Percentiles rank a stretch among this genome's conserved stretches.
Conservation (phyloP, 1,284 basidiomycete genomes). For the Sphagnurus paluster region DNA sequence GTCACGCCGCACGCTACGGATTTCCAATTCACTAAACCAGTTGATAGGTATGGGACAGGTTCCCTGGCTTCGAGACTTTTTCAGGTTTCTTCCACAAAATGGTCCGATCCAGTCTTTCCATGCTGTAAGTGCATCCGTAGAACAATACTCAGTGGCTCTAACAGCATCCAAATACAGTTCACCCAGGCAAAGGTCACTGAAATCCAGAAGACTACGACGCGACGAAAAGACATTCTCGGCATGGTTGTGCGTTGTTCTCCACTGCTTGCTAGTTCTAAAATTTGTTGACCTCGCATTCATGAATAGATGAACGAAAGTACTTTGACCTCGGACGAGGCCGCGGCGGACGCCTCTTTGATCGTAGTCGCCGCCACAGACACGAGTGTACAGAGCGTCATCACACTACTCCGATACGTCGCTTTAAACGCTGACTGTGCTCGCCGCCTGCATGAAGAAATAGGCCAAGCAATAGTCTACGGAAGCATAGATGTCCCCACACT, state of each 20-base stretch:
- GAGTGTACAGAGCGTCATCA: conserved; percentile 1
- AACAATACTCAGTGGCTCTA: not conserved
- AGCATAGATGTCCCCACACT: not conserved
- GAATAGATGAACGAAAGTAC: too few relatives aligned
- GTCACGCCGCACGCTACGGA: not conserved
- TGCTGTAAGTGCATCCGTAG: not conserved
- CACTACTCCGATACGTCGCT: not conserved
- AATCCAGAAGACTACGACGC: not conserved
- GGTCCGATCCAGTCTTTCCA: conserved; percentile 7
- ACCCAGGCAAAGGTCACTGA: not conserved
- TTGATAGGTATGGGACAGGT: conserved; percentile 5
- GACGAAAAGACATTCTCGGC: conserved; percentile 2
- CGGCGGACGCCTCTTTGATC: not conserved
- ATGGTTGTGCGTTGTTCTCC: not conserved
- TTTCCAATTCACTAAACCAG: not conserved
- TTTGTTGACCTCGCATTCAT: not conserved
- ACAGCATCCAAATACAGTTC: not conserved
- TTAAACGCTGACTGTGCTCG: not conserved
- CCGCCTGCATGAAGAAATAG: conserved; percentile 2
- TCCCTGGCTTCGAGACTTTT: conserved; percentile 6
- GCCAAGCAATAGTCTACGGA: not conserved
- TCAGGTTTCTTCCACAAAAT: conserved; percentile 3
- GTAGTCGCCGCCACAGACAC: conserved; percentile 1
- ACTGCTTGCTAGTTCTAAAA: not conserved
- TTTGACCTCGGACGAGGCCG: conserved; percentile 1